Conservation (phyloP, 2,329 filamentous ascomycete species). For the Coniella vitis region DNA sequence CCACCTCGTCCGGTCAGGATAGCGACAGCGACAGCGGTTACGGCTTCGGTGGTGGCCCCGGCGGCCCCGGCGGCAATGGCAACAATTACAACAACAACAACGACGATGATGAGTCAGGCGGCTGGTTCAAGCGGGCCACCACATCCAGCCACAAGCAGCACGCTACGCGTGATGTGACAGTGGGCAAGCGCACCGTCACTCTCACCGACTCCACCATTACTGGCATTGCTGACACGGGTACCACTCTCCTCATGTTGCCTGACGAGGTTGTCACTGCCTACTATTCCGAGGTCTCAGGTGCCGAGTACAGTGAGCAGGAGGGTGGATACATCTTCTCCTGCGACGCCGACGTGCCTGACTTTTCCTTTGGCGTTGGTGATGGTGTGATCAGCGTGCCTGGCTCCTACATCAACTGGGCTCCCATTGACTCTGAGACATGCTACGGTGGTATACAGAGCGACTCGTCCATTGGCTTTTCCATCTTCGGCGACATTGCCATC, state of each 20-base stretch:
- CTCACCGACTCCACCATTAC: slow-evolving; percentile 23
- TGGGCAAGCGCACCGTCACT: slow-evolving; percentile 4
- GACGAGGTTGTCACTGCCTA: slow-evolving; percentile 36
- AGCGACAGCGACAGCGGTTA: background rate
- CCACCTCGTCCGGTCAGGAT: background rate
- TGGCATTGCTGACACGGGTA: slow-evolving; percentile 44
- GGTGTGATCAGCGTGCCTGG: slow-evolving; percentile 37
- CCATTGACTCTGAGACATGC: slow-evolving; percentile 21
- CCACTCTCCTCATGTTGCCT: slow-evolving; percentile 40
- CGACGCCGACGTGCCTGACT: slow-evolving; percentile 31
- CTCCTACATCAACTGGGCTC: slow-evolving; percentile 30
- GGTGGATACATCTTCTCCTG: slow-evolving; percentile 40
- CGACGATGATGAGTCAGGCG: background rate
- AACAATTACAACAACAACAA: background rate
- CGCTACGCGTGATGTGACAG: background rate
- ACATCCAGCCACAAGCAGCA: slow-evolving; percentile 5
- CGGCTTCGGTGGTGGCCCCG: background rate
- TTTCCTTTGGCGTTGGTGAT: slow-evolving; percentile 35
- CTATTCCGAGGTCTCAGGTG: slow-evolving; percentile 34
- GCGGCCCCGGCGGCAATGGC: background rate
- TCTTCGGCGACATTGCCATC: slow-evolving; percentile 25
- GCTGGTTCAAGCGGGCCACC: slow-evolving; percentile 1
- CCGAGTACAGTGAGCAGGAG: slow-evolving; percentile 26
- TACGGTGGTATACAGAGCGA: slow-evolving; percentile 29
- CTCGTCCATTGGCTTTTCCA: slow-evolving; percentile 21